Evolutionary conservation across 1,284 basidiomycete genomes (phyloP).

Genomic region (Stygiomarasmius scandens): DNA sequence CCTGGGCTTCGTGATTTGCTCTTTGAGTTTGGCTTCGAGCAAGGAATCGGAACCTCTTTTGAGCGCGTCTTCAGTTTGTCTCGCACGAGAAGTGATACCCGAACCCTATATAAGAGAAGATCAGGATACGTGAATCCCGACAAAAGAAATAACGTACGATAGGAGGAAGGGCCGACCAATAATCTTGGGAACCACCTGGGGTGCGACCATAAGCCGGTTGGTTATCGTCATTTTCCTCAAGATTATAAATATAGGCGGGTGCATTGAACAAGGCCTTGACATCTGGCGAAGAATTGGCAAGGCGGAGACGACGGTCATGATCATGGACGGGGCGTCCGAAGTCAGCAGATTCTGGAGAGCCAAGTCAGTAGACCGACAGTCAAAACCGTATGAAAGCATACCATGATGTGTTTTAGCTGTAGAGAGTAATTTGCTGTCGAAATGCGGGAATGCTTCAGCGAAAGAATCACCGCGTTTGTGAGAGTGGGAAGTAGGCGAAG

Average conservation of each 20-base stretch:
- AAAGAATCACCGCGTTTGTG: conserved; percentile 91
- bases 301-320: conserved; percentile 74
- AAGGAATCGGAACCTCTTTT: conserved; percentile 88
- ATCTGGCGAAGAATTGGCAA: conserved; percentile 89
- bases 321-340: conserved; percentile 66
- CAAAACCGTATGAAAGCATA: conserved; percentile 32
- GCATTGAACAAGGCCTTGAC: conserved; percentile 94
- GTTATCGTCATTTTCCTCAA: conserved; percentile 70
- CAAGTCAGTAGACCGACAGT: conserved; percentile 8
- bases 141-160: conserved; percentile 53
- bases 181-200: conserved; percentile 55
- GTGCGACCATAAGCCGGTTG: conserved; percentile 51
- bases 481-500: conserved; percentile 69
- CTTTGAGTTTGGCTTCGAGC: conserved; percentile 84
- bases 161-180: conserved; percentile 77
- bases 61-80: conserved; percentile 70
- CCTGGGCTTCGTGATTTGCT: conserved; percentile 73
- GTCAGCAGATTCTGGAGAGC: conserved; percentile 68
- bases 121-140: conserved; percentile 6
- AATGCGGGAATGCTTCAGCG: conserved; percentile 94
- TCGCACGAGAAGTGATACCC: conserved; percentile 63
- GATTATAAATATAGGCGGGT: conserved; percentile 73
- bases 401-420: conserved; percentile 74
- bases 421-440: conserved; percentile 92
- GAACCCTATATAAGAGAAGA: conserved; percentile 50